Conservation (phyloP, 768 basidiomycete species). For the Psilocybe sp. region DNA sequence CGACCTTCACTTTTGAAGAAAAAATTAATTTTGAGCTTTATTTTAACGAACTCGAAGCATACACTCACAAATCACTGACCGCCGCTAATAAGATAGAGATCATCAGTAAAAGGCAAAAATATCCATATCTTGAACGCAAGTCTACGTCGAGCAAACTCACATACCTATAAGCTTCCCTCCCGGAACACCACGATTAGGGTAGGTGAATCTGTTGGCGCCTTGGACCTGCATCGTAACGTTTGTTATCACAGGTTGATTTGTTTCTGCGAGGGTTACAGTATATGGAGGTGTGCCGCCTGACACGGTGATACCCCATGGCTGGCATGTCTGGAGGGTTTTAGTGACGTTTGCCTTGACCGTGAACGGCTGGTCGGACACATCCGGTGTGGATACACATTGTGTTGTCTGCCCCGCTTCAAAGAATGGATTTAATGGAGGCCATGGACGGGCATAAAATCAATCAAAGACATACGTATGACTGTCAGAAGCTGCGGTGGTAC, state of each 20-base stretch:
- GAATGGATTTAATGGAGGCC: neutral
- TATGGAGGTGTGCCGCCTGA: neutral
- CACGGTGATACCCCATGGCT: neutral
- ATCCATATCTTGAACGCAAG: neutral
- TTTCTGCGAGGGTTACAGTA: neutral
- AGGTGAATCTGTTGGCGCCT: neutral
- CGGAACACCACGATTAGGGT: neutral
- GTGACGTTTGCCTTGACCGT: neutral
- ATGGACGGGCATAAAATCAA: neutral
- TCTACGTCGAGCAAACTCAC: neutral
- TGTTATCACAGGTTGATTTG: neutral
- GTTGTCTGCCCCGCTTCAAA: neutral
- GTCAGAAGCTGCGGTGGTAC: neutral
- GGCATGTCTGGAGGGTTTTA: neutral
- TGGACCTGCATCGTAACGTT: no score
- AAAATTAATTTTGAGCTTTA: neutral
- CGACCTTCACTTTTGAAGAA: no score
- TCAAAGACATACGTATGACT: neutral
- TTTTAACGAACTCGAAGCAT: neutral
- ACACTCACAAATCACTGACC: neutral
- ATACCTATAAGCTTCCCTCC: neutral
- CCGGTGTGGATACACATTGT: neutral
- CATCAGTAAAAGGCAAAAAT: neutral
- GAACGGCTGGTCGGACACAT: neutral
- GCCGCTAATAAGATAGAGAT: neutral